Evolutionary conservation across 179 eudicot species (phyloP), one percentile per base, ranked within the genome.

Genomic region (Silene vulgaris): DNA sequence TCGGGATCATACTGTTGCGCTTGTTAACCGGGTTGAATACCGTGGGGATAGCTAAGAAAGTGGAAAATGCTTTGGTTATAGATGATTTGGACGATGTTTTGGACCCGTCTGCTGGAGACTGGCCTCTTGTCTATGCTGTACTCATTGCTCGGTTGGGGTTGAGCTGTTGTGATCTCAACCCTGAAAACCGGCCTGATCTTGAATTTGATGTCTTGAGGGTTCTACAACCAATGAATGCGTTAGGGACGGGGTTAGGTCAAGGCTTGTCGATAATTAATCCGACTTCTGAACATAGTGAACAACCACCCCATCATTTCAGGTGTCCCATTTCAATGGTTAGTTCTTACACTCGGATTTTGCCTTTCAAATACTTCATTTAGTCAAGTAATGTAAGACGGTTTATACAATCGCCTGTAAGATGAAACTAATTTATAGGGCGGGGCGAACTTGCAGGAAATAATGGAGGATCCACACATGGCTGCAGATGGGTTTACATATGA

Each of bases 41-140:
- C 6, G n/a, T 84, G 73, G 90, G 92, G 71, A 75, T 94, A 69
- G 69, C 72, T 2, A 83, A 77, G 80, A 87, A 88, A 29, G 90
- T 94, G 28, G 83, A 84, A 69, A 70, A 56, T 78, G 96, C 96
- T 57, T 59, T 94, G 54, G 82, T 87, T 26, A 82, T 81, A 3
- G 94, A 85, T 40, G 80, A 79, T 72, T 79, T 93, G 60, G 74
- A 80, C 29, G 69, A 69, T 63, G 21, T 91, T 19, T 72, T 94
- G 78, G 98, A 94, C 77, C 81, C 84, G 17, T 86, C 87, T 23
- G 98, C 97, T 75, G 97, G 98, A 21, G 94, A 91, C 52, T 94
- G 98, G 98, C 98, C 98, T 6, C 86, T 90, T 82, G 84, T 91
- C 20, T 91, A 85, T 32, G 97, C 98, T n/a, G 79, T 86, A 78